Conservation (phyloP, 352 stramenopile species). For the Pythium guiyangense region DNA sequence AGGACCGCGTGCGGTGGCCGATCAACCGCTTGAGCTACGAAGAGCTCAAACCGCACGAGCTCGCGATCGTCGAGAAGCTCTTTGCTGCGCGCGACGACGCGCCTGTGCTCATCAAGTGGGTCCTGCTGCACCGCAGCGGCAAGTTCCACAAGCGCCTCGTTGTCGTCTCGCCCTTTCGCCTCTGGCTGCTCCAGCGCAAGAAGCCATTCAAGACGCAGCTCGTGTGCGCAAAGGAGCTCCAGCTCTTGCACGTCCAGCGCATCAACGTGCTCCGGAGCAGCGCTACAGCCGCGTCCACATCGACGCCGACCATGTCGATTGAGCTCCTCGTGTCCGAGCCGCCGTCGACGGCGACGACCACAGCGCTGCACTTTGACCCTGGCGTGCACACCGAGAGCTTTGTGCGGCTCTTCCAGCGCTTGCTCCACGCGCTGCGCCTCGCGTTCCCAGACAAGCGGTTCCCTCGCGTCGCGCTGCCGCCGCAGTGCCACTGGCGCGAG, state of each 20-base stretch:
- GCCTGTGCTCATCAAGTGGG: slow-evolving; percentile 58
- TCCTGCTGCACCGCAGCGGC: slow-evolving; percentile 32
- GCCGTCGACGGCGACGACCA: neutral
- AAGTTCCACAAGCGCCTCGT: slow-evolving; percentile 45
- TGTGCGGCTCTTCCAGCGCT: slow-evolving; percentile 44
- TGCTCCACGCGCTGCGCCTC: slow-evolving; percentile 39
- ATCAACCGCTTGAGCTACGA: slow-evolving; percentile 67
- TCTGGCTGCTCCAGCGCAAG: slow-evolving; percentile 48
- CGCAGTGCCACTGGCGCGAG: slow-evolving; percentile 48
- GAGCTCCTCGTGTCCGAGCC: slow-evolving; percentile 20
- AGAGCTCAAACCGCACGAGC: slow-evolving; percentile 38
- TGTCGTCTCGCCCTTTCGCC: slow-evolving; percentile 48
- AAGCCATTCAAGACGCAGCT: slow-evolving; percentile 37
- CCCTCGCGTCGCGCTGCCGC: slow-evolving; percentile 27
- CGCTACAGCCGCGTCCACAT: neutral
- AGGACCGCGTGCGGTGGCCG: slow-evolving; percentile 25
- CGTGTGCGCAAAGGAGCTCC: slow-evolving; percentile 25
- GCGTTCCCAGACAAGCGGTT: slow-evolving; percentile 36
- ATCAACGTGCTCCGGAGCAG: slow-evolving; percentile 27
- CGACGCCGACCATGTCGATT: slow-evolving; percentile 24
- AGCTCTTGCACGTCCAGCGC: slow-evolving; percentile 41
- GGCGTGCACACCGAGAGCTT: slow-evolving; percentile 51
- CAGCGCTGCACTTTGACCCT: slow-evolving; percentile 47
- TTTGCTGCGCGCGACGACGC: slow-evolving; percentile 41
- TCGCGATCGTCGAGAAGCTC: slow-evolving; percentile 38